Percentiles rank a stretch among this genome's conserved stretches.
Conservation (phyloP, 2,329 filamentous ascomycete species). For the Neonectria coccinea region DNA sequence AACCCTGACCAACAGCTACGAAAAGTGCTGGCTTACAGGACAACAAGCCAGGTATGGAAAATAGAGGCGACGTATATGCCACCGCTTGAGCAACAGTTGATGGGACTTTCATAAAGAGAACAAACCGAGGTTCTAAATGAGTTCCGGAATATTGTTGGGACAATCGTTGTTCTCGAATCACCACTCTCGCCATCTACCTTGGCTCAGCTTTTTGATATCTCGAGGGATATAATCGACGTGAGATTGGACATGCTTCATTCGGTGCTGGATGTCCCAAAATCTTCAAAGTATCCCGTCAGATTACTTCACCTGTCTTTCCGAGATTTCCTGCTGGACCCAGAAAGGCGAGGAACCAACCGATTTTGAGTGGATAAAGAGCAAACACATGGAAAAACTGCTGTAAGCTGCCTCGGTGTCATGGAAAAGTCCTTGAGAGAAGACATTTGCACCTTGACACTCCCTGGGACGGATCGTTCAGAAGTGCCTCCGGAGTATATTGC, state of each 20-base stretch:
- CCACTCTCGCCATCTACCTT: neutral
- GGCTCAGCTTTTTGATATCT: neutral
- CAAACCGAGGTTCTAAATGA: neutral
- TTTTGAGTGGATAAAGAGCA: constrained; percentile 13
- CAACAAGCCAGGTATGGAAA: constrained; percentile 20
- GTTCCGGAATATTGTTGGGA: neutral
- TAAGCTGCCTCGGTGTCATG: constrained; percentile 8
- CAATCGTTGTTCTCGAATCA: constrained; percentile 8
- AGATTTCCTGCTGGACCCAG: constrained; percentile 8
- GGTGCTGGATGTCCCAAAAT: neutral
- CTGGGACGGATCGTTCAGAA: neutral
- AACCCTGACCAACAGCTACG: constrained; percentile 40
- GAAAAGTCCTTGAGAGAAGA: neutral
- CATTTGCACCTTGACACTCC: constrained; percentile 4
- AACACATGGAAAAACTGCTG: neutral
- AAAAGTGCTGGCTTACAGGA: constrained; percentile 38
- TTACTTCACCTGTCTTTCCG: constrained; percentile 12
- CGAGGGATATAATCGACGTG: neutral
- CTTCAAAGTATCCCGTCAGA: constrained; percentile 1
- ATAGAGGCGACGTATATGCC: constrained; percentile 13
- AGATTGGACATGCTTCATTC: constrained; percentile 15
- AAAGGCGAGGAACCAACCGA: constrained; percentile 4
- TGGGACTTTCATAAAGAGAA: neutral
- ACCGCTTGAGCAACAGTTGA: constrained; percentile 5
- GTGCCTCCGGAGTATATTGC: neutral